Percentiles rank a stretch among this genome's conserved stretches.
Conservation (phyloP, 78 protist species). For the Diacronema lutheri region DNA sequence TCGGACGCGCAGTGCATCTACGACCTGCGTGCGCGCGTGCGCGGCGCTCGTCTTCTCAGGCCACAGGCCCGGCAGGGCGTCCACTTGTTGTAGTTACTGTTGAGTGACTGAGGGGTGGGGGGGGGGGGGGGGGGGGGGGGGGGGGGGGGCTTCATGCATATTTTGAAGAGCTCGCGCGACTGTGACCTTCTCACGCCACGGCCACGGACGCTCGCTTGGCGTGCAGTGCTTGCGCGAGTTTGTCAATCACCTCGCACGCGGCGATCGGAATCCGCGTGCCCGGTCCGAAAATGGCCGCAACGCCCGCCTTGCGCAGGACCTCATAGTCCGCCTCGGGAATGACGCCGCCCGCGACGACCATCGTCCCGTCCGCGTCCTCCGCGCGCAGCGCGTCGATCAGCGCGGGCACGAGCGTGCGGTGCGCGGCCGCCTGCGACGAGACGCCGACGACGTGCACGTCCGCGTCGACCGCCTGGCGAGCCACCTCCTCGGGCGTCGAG, state of each 20-base stretch:
- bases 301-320: conserved; percentile 82
- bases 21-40: too few species aligned
- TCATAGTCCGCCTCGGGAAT: conserved; percentile 89
- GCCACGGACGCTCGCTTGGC: too few species aligned
- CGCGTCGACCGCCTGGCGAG: conserved; percentile 84
- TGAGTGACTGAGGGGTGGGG: too few species aligned
- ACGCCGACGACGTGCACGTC: conserved; percentile 97
- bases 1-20: too few species aligned
- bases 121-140: too few species aligned
- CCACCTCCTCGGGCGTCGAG: conserved; percentile 84
- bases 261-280: conserved; percentile 69
- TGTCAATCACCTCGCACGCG: conserved; percentile 24
- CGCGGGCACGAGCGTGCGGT: conserved; percentile 90
- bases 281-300: conserved; percentile 87
- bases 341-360: conserved; percentile 93
- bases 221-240: not conserved
- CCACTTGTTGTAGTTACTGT: too few species aligned
- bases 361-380: conserved; percentile 57
- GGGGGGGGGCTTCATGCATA: too few species aligned
- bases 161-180: too few species aligned
- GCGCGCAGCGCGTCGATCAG: conserved; percentile 62
- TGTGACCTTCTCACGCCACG: too few species aligned
- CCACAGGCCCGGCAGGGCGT: too few species aligned
- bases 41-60: too few species aligned
- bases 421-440: conserved; percentile 95